phyloP scores from a whole-genome alignment of 495 filamentous ascomycete species.

The Alectoria sarmentosa region DNA sequence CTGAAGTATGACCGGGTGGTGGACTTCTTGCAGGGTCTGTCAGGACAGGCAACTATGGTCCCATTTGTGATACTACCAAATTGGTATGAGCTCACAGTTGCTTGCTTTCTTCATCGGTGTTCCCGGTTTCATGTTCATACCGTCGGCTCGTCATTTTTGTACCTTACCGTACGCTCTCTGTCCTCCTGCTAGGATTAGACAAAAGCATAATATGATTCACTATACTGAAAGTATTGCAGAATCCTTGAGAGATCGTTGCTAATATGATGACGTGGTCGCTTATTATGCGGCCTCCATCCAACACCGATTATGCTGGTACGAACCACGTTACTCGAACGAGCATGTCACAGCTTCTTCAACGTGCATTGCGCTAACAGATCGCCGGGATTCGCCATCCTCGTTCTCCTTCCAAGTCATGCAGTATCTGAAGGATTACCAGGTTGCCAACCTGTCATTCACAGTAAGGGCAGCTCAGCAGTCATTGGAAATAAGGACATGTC shows the following conservation, averaged over 20 bases:
- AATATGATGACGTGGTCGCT: neutral
- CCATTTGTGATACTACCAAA: slow-evolving; percentile 11
- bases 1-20: slow-evolving; percentile 14
- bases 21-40: slow-evolving; percentile 12
- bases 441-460: neutral
- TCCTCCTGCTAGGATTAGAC: slow-evolving; percentile 9
- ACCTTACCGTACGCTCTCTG: slow-evolving; percentile 13
- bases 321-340: neutral
- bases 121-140: slow-evolving; percentile 18
- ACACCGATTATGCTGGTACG: neutral
- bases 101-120: slow-evolving; percentile 11
- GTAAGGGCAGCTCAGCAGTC: neutral
- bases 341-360: neutral
- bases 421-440: neutral
- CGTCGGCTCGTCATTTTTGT: slow-evolving; percentile 11
- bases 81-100: slow-evolving; percentile 9
- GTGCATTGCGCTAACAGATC: slow-evolving; percentile 1
- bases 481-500: neutral
- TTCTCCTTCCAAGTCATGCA: neutral
- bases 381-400: neutral
- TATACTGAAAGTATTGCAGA: neutral
- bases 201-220: slow-evolving; percentile 16
- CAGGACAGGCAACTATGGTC: slow-evolving; percentile 1
- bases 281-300: neutral
- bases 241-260: neutral